A percentile compares a stretch with the other conserved stretches of the same genome.
Conservation (phyloP, 2,329 filamentous ascomycete species). For the Aspergillus alliaceus region DNA sequence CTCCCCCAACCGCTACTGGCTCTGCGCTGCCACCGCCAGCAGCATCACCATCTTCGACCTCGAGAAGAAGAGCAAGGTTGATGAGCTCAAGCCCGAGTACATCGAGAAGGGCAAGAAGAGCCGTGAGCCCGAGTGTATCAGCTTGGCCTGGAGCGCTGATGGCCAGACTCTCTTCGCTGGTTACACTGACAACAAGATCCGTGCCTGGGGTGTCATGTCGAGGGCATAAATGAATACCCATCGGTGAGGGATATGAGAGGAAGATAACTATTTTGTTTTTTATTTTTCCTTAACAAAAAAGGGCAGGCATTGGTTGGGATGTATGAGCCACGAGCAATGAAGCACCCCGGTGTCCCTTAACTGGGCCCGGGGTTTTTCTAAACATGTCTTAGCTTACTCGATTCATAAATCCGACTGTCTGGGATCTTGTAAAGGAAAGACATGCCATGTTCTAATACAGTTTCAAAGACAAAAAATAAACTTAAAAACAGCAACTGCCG, state of each 20-base stretch:
- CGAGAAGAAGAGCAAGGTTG: slow-evolving; percentile 99
- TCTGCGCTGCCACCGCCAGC: slow-evolving; percentile 94
- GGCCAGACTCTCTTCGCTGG: slow-evolving; percentile 99
- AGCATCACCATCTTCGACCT: slow-evolving; percentile 99
- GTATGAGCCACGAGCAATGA: slow-evolving; percentile 49
- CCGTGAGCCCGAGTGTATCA: slow-evolving; percentile 97
- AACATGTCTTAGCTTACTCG: slow-evolving; percentile 39
- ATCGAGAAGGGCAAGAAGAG: slow-evolving; percentile 96
- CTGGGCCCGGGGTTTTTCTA: slow-evolving; percentile 28
- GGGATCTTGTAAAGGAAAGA: slow-evolving; percentile 33
- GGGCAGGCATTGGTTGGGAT: slow-evolving; percentile 40
- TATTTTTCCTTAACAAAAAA: slow-evolving; percentile 36
- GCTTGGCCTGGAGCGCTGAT: slow-evolving; percentile 95
- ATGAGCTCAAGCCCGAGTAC: slow-evolving; percentile 99
- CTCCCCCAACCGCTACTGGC: slow-evolving; percentile 99
- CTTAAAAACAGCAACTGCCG: slow-evolving; percentile 20
- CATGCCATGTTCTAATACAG: slow-evolving; percentile 44
- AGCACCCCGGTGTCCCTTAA: slow-evolving; percentile 28
- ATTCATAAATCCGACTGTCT: slow-evolving; percentile 35
- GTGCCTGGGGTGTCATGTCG: slow-evolving; percentile 97
- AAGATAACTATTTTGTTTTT: slow-evolving; percentile 24
- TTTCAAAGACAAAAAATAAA: slow-evolving; percentile 29
- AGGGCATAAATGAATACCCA: slow-evolving; percentile 62
- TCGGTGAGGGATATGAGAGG: slow-evolving; percentile 18
- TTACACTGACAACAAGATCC: slow-evolving; percentile 99